A percentile compares a stretch with the other conserved stretches of the same genome.
Evolutionary conservation across 176 grass and related monocot genomes (phyloP).

Genomic region (Oryza punctata): DNA sequence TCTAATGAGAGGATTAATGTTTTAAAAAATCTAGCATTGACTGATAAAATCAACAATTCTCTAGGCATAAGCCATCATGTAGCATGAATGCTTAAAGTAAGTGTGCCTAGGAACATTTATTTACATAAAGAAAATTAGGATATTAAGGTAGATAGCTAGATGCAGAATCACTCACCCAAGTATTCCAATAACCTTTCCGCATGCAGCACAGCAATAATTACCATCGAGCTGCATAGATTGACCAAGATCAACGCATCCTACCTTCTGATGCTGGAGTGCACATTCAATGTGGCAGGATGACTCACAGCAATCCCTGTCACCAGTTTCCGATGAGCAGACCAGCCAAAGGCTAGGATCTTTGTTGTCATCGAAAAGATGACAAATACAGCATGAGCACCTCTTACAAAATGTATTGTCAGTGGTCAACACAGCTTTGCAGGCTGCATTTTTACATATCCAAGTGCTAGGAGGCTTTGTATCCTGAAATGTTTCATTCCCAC

Average conservation of each 20-base stretch:
- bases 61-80: neutral
- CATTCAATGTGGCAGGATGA: slow-evolving; percentile 96
- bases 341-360: slow-evolving; percentile 99
- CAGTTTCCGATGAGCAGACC: slow-evolving; percentile 83
- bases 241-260: slow-evolving; percentile 74
- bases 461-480: slow-evolving; percentile 44
- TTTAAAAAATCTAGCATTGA: neutral
- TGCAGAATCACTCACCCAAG: slow-evolving; percentile 77
- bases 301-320: slow-evolving; percentile 79
- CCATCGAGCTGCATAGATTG: slow-evolving; percentile 85
- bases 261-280: slow-evolving; percentile 70
- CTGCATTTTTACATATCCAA: slow-evolving; percentile 93
- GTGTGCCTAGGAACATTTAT: slow-evolving; percentile 11
- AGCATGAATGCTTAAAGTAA: neutral
- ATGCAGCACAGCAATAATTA: slow-evolving; percentile 94
- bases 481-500: slow-evolving; percentile 38
- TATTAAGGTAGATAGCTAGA: slow-evolving; percentile 25
- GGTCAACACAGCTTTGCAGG: slow-evolving; percentile 84
- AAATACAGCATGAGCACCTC: slow-evolving; percentile 97
- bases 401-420: slow-evolving; percentile 85
- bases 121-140: slow-evolving; percentile 13
- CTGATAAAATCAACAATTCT: neutral
- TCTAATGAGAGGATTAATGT: slow-evolving; percentile 24
- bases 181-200: slow-evolving; percentile 91
- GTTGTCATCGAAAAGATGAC: slow-evolving; percentile 94